phyloP scores from a whole-genome alignment of 805 yeast genomes.

The Metschnikowia lunata region DNA sequence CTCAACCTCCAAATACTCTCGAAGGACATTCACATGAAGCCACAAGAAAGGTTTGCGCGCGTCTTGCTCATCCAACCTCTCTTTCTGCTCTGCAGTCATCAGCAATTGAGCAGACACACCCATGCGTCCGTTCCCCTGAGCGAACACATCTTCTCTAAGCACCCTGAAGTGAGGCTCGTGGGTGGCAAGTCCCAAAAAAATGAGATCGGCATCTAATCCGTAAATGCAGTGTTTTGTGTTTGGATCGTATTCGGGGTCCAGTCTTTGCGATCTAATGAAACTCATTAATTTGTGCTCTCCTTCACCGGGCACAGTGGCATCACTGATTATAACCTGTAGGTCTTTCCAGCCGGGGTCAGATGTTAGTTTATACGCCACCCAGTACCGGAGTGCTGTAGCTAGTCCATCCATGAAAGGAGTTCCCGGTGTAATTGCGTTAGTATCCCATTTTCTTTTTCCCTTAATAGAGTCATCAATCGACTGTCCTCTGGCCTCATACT shows the following conservation, averaged over 20 bases:
- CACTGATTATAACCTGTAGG: slow-evolving; percentile 85
- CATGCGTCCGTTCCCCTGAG: slow-evolving; percentile 53
- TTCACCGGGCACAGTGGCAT: slow-evolving; percentile 97
- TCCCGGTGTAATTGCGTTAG: slow-evolving; percentile 97
- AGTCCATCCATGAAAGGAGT: slow-evolving; percentile 95
- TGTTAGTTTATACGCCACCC: slow-evolving; percentile 86
- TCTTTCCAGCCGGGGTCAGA: slow-evolving; percentile 92
- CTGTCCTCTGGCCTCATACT: slow-evolving; percentile 64
- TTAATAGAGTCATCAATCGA: slow-evolving; percentile 70
- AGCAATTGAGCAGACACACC: slow-evolving; percentile 46
- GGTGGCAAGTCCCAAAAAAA: slow-evolving; percentile 91
- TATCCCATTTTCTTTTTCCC: slow-evolving; percentile 83
- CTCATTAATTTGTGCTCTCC: slow-evolving; percentile 99
- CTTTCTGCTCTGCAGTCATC: slow-evolving; percentile 58
- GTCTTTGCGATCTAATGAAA: slow-evolving; percentile 84
- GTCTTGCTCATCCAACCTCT: slow-evolving; percentile 37
- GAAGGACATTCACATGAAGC: slow-evolving; percentile 81
- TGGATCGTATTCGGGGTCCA: slow-evolving; percentile 82
- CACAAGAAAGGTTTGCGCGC: slow-evolving; percentile 83
- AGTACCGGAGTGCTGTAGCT: slow-evolving; percentile 77
- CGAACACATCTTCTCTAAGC: slow-evolving; percentile 94
- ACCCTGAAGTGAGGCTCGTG: slow-evolving; percentile 97
- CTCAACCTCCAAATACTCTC: slow-evolving; percentile 87
- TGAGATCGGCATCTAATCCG: slow-evolving; percentile 96
- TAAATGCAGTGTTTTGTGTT: slow-evolving; percentile 95